Evolutionary conservation across 2,329 filamentous ascomycete species (phyloP), one percentile per base, ranked within the genome.

Genomic region (Fusarium pseudograminearum): DNA sequence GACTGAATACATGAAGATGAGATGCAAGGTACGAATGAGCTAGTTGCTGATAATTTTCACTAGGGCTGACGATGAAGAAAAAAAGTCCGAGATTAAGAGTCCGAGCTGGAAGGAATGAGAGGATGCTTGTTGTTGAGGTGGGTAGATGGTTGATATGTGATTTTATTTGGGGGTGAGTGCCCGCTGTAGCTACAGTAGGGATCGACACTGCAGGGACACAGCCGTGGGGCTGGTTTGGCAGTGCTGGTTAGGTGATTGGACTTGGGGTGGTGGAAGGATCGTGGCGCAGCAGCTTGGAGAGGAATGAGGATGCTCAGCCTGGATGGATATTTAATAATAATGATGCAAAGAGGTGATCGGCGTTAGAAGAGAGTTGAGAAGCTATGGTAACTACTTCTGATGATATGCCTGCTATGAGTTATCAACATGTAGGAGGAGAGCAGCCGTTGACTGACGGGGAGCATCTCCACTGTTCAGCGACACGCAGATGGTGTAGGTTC

Each of bases 61-160:
- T 41, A 58, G 46, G 22, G 41, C 31, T 48, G 47, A 38, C 7
- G 33, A 30, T 26, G 11, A 8, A 12, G 2, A 3, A 33, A 22
- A 33, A 22, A 53, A 68, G 50, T 61, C 48, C 57, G 67, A 56
- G 42, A 24, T 47, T n/a, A 12, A 59, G 28, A 70, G 67, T 70
- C 67, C 67, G 67, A 70, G 67, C 38, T 34, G 6, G 26, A 24
- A n/a, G 47, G 48, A 67, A 62, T 70, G 45, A 70, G 30, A 47
- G 36, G 62, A 58, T 41, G 48, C 22, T 55, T 15, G 34, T 22
- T 22, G 36, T 44, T 24, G 34, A 40, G 53, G 22, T 44, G 62
- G 28, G 33, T 14, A 22, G 16, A n/a, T 45, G 42, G 30, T 45
- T 26, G 11, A 24, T n/a, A 20, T 40, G 41, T 60, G 41, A 24